Conservation (phyloP, 352 stramenopile species). For the Halophytophthora polymorphica region DNA sequence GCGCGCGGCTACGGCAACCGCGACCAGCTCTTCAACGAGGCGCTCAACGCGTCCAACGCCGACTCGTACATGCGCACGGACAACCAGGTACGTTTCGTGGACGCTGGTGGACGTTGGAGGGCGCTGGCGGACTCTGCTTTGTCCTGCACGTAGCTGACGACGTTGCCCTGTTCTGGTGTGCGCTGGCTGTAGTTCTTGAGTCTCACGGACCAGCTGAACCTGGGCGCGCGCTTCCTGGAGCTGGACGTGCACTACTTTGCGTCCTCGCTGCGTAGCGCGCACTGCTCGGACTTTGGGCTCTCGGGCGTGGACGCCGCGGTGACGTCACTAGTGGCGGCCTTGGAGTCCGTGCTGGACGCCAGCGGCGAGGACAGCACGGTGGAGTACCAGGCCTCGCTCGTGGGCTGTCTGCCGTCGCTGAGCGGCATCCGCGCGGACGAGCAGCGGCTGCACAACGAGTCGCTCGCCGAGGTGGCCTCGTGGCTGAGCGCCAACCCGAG, state of each 20-base stretch:
- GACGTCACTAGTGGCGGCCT: slow-evolving; percentile 27
- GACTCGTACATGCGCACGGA: slow-evolving; percentile 64
- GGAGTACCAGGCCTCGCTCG: slow-evolving; percentile 53
- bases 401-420: slow-evolving; percentile 77
- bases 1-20: slow-evolving; percentile 69
- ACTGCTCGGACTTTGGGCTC: slow-evolving; percentile 65
- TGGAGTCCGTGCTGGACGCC: slow-evolving; percentile 33
- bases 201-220: slow-evolving; percentile 72
- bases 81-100: slow-evolving; percentile 33
- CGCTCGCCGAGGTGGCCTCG: slow-evolving; percentile 49
- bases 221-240: slow-evolving; percentile 77
- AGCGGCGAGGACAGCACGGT: slow-evolving; percentile 32
- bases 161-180: slow-evolving; percentile 1
- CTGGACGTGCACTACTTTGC: slow-evolving; percentile 82
- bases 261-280: slow-evolving; percentile 56
- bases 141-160: too few relatives aligned
- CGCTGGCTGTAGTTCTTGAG: slow-evolving; percentile 38
- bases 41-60: slow-evolving; percentile 47
- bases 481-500: slow-evolving; percentile 55
- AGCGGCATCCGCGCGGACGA: slow-evolving; percentile 75
- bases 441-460: slow-evolving; percentile 43
- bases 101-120: neutral
- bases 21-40: slow-evolving; percentile 68
- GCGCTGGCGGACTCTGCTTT: neutral
- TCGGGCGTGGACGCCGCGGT: slow-evolving; percentile 57